Evolutionary conservation across 1,284 basidiomycete genomes (phyloP), one percentile per base, ranked within the genome.

Genomic region (Pascua guehoae): DNA sequence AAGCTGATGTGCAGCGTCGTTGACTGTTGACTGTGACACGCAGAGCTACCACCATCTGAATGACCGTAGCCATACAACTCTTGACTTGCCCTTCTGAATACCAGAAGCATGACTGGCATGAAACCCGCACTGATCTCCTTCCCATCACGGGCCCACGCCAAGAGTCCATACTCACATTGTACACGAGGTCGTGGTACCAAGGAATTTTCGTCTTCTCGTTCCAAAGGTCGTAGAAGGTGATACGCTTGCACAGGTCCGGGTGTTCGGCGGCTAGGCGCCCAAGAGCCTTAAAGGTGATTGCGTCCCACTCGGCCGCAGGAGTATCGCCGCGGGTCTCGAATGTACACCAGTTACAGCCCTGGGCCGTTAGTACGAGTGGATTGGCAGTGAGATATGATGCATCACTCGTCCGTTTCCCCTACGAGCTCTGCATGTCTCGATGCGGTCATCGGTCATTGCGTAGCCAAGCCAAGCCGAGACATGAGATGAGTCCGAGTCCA

Each of bases 271-370:
- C 81, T 12, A 84, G 68, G 36, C 81, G 80, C 38, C 76, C 65
- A 74, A 84, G 67, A 78, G 77, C 61, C 79, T 83, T 66, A 60
- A 67, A 73, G 4, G 66, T 68, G 46, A 60, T 63, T 17, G 57
- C 53, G 53, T 78, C 73, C 80, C 64, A 73, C 57, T 67, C 69
- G 55, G 66, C 83, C 77, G 76, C 81, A 74, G 55, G 72, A 62
- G 61, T 60, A n/a, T 47, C 44, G 18, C 42, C 56, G 32, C 56
- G 54, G 36, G 67, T 69, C 32, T 78, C 80, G 57, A 84, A 82
- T 10, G 86, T 84, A 32, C 81, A 81, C 85, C 85, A 87, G 70
- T 86, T 86, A 47, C 85, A 86, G 14, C 86, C 86, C 82, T 86
- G 64, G n/a, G n/a, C 0, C 15, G 42, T 50, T 41, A 50, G 49